Base-by-base conservation (phyloP, 2,329 filamentous ascomycete species). In the Pleoardoris graminearum region DNA sequence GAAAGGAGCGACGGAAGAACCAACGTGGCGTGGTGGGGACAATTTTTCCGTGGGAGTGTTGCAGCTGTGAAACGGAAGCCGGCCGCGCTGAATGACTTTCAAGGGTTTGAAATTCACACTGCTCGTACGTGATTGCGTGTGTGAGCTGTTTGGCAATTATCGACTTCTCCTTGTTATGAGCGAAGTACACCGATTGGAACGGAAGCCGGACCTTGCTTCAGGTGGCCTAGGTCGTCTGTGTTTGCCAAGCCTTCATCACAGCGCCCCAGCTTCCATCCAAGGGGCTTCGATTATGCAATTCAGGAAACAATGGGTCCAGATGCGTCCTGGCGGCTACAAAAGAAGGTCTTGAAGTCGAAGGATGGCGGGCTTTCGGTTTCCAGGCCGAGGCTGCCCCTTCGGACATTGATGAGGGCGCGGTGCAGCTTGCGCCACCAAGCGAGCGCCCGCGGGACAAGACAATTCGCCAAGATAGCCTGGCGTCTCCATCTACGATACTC, bases 61-160 rank as follows among this genome's bases (percentile, higher is more conserved):
- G 43, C 38, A 35, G 29, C 19, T n/a, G 16, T 49, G 47, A 49
- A 49, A 49, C 47, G 47, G 37, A 27, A 27, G 35, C n/a, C n/a
- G n/a, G n/a, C n/a, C n/a, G n/a, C n/a, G n/a, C n/a, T n/a, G n/a
- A n/a, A n/a, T n/a, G n/a, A n/a, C n/a, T n/a, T n/a, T n/a, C n/a
- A n/a, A n/a, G n/a, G n/a, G n/a, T n/a, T n/a, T n/a, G n/a, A n/a
- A n/a, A n/a, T n/a, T n/a, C n/a, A n/a, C n/a, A n/a, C n/a, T n/a
- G n/a, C n/a, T n/a, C n/a, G n/a, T n/a, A n/a, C n/a, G n/a, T n/a
- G n/a, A n/a, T n/a, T n/a, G n/a, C n/a, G n/a, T n/a, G n/a, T n/a
- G n/a, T n/a, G n/a, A n/a, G n/a, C n/a, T n/a, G n/a, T n/a, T n/a
- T n/a, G n/a, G n/a, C n/a, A n/a, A n/a, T n/a, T n/a, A n/a, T n/a